Base-by-base conservation (phyloP, 192 early-diverging fungal genomes). In the Coemansia sp. region DNA sequence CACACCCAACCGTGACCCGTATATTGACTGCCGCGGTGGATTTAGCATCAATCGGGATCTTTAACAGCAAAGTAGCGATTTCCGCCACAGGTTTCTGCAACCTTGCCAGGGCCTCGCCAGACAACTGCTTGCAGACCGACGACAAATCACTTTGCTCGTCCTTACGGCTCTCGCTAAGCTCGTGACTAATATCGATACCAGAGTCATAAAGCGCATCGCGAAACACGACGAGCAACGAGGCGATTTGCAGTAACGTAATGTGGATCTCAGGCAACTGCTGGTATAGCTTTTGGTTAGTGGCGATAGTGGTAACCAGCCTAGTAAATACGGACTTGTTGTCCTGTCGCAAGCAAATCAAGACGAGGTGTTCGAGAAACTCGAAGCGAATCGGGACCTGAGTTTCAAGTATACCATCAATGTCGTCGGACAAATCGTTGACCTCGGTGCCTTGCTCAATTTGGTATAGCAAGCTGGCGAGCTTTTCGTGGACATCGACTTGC, bases 201-300 rank as follows among this genome's bases (percentile, higher is more conserved):
- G 38, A n/a, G 11, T 37, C 56, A 13, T 16, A 11, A 55, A 79
- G 56, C 43, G 41, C 55, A 39, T 79, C 76, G 55, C 71, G 71
- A 34, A 74, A 43, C 0, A 79, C 67, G 1, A 69, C 68, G 32
- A 74, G 41, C 12, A 74, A 39, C 35, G 76, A 73, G 30, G 68
- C 76, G 15, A 70, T 39, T 62, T 79, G 76, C 55, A 74, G 43
- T 11, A 80, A 32, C 62, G 68, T 63, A 20, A 74, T 24, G 38
- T 75, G 72, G 50, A 80, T 67, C 29, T 74, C 78, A 0, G 78
- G 78, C 27, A 74, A 39, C 63, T 80, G 78, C 66, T 74, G 69
- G 52, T 71, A 71, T 20, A 74, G 66, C 39, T 80, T 80, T 18
- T 72, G 76, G 50, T 61, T 68, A 1, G 73, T 66, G 20, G 65